Conservation (phyloP, 139 green algal species). For the Chlamydomonas incerta region DNA sequence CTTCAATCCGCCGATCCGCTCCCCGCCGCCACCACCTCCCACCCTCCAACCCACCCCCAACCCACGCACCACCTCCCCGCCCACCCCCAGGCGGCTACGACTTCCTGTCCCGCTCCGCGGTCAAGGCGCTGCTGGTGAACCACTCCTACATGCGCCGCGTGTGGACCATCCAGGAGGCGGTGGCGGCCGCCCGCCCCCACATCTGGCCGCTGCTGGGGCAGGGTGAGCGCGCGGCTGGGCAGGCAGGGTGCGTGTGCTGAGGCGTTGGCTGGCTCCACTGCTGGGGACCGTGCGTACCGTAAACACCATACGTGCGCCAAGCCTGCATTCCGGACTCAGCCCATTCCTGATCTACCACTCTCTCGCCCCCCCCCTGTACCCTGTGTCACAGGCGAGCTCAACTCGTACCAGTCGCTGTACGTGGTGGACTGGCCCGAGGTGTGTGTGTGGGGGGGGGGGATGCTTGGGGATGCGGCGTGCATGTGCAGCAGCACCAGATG, state of each 20-base stretch:
- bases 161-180: conserved; percentile 41
- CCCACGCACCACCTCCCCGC: not conserved
- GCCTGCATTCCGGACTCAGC: too few species aligned
- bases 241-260: too few species aligned
- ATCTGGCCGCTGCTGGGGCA: conserved; percentile 26
- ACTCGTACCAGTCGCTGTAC: conserved; percentile 33
- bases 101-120: conserved; percentile 19
- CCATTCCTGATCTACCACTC: not conserved
- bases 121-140: conserved; percentile 33
- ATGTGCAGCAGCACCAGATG: conserved; percentile 16
- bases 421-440: conserved; percentile 36
- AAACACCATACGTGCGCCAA: too few species aligned
- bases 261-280: too few species aligned
- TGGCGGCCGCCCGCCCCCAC: not conserved
- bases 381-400: conserved; percentile 1
- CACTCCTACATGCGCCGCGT: conserved; percentile 37
- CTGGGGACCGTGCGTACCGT: too few species aligned
- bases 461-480: not conserved
- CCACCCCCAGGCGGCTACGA: not conserved
- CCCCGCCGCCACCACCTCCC: too few species aligned
- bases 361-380: not conserved
- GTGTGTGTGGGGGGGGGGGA: too few species aligned
- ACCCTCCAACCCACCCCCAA: not conserved
- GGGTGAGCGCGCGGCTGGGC: too few species aligned
- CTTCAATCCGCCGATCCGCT: too few species aligned